Base-by-base conservation (phyloP, 2,329 filamentous ascomycete genomes). In the Cryphonectria naterciae region DNA sequence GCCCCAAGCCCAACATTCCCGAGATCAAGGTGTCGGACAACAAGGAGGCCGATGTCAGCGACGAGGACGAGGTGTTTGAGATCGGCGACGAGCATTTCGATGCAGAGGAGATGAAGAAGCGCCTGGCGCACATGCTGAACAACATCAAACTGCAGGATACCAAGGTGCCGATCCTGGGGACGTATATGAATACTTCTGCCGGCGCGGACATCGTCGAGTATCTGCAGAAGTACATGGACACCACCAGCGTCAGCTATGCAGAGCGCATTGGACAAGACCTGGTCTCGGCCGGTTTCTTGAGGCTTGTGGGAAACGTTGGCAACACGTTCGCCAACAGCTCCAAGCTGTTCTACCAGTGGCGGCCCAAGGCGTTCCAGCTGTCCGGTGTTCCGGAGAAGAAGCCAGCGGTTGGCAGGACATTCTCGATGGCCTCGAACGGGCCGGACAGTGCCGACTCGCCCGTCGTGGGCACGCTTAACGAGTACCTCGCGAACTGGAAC, bases 321-420 rank as follows among this genome's bases (percentile, higher is more conserved):
- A 98, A 89, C 82, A 93, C 92, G 1, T 99, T 99, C 79, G 95
- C 95, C 76, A 99, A 99, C 83, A 98, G 95, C 85, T 97, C 95
- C 74, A 94, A 92, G 82, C 92, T 98, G 90, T 95, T 93, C 79
- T 99, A 99, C 80, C 96, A 99, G 81, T 99, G 96, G 96, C 92
- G 94, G 68, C 89, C 95, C 10, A 97, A 94, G 83, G 92, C 93
- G 6, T 99, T 98, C 83, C 91, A 97, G 78, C 80, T 96, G 70
- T 91, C 94, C 37, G 95, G 95, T 32, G 85, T 97, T 68, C 94
- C 93, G 0, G 95, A 98, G 80, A 97, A 94, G 87, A 97, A 95
- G 85, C 86, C 87, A 71, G 80, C 89, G 1, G 79, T 95, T 65
- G 87, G 88, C 74, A 89, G 95, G 72, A 92, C 93, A 8, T 92